Evolutionary conservation across 2,329 filamentous ascomycete species (phyloP).

Genomic region (Paraconiothyrium sp.): DNA sequence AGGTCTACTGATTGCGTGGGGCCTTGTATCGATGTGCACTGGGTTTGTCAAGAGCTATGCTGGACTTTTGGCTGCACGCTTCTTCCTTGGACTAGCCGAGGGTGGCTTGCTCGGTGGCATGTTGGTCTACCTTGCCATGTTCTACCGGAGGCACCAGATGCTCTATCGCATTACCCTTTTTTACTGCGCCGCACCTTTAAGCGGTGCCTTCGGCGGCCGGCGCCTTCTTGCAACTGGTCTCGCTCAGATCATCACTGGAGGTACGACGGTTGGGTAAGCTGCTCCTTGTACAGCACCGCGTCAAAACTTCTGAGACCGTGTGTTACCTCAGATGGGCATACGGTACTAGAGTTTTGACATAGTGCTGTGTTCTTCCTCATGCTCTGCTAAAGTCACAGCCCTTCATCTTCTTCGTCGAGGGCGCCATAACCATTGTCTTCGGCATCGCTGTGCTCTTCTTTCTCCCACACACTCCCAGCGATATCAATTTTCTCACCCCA

Average conservation of each 20-base stretch:
- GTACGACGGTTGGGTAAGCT: conserved; percentile 50
- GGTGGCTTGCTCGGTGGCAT: conserved; percentile 54
- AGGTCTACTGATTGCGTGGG: conserved; percentile 52
- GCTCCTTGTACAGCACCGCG: neutral
- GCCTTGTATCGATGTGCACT: conserved; percentile 51
- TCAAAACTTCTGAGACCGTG: too few relatives aligned
- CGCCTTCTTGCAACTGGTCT: conserved; percentile 54
- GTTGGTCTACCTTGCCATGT: conserved; percentile 55
- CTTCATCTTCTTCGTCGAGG: conserved; percentile 49
- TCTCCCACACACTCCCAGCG: conserved; percentile 58
- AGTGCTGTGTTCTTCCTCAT: too few relatives aligned
- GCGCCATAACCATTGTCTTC: conserved; percentile 38
- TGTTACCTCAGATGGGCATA: too few relatives aligned
- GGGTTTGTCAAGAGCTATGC: conserved; percentile 54
- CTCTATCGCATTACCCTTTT: conserved; percentile 53
- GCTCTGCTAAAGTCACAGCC: conserved; percentile 25
- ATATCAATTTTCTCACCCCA: conserved; percentile 44
- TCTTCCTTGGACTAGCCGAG: conserved; percentile 55
- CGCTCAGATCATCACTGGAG: conserved; percentile 49
- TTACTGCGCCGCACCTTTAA: conserved; percentile 50
- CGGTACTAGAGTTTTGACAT: too few relatives aligned
- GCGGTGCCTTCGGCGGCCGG: conserved; percentile 56
- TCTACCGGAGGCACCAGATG: conserved; percentile 53
- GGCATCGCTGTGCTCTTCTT: conserved; percentile 61
- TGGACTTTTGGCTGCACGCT: conserved; percentile 52